Conservation (phyloP, 345 rosid genomes). For the Psidium guajava region DNA sequence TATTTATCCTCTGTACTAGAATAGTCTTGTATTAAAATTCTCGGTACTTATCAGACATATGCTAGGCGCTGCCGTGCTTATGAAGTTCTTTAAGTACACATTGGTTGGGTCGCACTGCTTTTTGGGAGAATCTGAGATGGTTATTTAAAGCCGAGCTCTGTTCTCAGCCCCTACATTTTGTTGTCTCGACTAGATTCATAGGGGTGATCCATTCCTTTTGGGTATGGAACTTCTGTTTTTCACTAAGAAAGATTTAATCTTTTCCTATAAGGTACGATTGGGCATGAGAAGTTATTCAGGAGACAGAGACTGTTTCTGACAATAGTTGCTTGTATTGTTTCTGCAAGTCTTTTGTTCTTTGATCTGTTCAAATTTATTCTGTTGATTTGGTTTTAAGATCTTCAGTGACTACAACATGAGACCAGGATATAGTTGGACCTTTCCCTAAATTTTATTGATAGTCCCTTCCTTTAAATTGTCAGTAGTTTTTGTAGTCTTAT, state of each 20-base stretch:
- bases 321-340: not conserved
- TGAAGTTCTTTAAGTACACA: not conserved
- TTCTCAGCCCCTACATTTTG: not conserved
- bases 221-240: not conserved
- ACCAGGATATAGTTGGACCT: not conserved
- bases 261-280: not conserved
- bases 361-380: not conserved
- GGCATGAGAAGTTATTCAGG: not conserved
- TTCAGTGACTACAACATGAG: not conserved
- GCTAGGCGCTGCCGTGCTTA: not conserved
- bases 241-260: not conserved
- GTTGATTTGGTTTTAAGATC: not conserved
- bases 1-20: not conserved
- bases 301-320: not conserved
- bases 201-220: not conserved
- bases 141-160: not conserved
- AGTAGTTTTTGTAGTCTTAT: not conserved
- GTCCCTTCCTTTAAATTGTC: not conserved
- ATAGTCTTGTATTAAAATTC: not conserved
- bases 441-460: not conserved
- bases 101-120: not conserved
- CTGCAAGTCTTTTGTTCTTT: not conserved
- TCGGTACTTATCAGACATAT: not conserved
- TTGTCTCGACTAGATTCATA: not conserved
- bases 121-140: not conserved